A percentile compares a stretch with the other conserved stretches of the same genome.
Conservation (phyloP, 768 basidiomycete genomes). For the Leccinellum rugosiceps region DNA sequence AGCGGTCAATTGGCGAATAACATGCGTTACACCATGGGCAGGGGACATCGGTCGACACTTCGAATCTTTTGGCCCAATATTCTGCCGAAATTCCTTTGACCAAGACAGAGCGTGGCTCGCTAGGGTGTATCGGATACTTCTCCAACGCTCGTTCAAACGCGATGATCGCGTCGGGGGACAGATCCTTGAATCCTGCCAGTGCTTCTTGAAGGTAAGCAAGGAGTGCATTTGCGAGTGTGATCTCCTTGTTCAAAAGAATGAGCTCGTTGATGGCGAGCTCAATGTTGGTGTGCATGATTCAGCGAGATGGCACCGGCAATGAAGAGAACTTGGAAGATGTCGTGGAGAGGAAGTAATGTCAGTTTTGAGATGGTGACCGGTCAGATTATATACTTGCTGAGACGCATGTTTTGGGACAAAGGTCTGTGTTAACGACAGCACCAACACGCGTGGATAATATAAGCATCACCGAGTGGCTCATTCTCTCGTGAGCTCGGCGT, state of each 20-base stretch:
- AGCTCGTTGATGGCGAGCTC: conserved; percentile 9
- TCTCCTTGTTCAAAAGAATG: conserved; percentile 3
- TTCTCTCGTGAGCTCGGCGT: neutral
- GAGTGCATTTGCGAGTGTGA: conserved; percentile 9
- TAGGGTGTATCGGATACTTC: conserved; percentile 9
- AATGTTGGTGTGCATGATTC: conserved; percentile 14
- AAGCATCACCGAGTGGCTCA: conserved; percentile 4
- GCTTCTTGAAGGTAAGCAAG: conserved; percentile 8
- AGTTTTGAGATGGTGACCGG: neutral
- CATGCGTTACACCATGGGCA: conserved; percentile 1
- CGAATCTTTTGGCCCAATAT: conserved; percentile 6
- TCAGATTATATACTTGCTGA: neutral
- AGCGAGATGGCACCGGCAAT: neutral
- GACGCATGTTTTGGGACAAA: conserved; percentile 9
- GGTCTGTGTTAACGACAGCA: neutral
- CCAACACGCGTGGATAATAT: neutral
- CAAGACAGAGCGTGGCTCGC: conserved; percentile 4
- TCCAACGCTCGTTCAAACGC: conserved; percentile 16
- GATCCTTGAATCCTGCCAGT: conserved; percentile 10
- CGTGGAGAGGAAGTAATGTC: neutral
- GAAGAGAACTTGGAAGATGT: neutral
- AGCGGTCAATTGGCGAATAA: neutral
- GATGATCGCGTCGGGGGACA: conserved; percentile 7
- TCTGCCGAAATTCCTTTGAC: neutral
- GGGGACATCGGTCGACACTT: neutral